Evolutionary conservation across 352 stramenopile species (phyloP).

Genomic region (Pythium coloratum): DNA sequence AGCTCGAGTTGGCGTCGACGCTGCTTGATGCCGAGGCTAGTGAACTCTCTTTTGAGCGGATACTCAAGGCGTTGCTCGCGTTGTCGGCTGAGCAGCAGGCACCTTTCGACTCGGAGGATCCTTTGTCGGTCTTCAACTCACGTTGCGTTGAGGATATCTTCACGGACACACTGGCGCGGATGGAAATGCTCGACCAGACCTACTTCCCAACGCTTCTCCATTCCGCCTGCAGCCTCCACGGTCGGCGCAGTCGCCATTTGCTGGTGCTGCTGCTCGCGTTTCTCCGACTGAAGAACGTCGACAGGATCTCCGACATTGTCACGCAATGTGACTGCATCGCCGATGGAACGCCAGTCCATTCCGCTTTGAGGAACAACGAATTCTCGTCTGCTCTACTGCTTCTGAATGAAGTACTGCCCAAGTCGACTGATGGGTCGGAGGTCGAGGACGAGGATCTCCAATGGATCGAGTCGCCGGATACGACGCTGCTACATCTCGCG

Average conservation of each 20-base stretch:
- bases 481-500: conserved; percentile 56
- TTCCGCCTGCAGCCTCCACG: background rate
- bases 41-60: background rate
- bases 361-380: background rate
- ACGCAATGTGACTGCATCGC: background rate
- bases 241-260: background rate
- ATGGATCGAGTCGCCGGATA: conserved; percentile 20
- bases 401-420: background rate
- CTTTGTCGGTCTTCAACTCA: background rate
- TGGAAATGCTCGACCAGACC: background rate
- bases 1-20: conserved; percentile 59
- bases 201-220: background rate
- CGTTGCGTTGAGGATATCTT: background rate
- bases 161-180: background rate
- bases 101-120: background rate
- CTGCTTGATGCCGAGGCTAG: conserved; percentile 40
- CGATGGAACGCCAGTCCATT: background rate
- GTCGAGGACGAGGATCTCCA: background rate
- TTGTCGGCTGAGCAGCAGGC: background rate
- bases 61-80: conserved; percentile 13
- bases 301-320: background rate
- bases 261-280: background rate
- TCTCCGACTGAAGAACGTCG: background rate
- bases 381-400: background rate
- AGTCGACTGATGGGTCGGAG: conserved; percentile 3